These are phyloP conservation scores for Nannochloris sp. DNA, from an alignment of 139 green algal genomes.

Conservation along the genomic window DNA sequence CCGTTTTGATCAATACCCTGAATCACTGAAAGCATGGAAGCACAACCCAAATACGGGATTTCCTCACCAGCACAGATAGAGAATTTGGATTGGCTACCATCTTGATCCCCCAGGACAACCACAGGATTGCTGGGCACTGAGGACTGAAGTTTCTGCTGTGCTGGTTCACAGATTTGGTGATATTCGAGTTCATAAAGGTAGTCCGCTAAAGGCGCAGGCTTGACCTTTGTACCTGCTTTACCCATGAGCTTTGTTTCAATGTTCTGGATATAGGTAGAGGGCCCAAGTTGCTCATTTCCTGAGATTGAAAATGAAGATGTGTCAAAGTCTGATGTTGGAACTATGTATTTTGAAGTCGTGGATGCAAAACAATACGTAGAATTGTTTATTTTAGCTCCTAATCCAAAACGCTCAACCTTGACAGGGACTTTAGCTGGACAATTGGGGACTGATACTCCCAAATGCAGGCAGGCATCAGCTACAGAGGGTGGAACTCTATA, in stretches of 20 bases:
- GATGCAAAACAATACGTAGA: conserved; percentile 6
- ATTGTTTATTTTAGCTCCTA: neutral
- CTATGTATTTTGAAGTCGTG: conserved; percentile 11
- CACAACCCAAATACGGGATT: no score
- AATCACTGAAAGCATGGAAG: no score
- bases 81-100: no score
- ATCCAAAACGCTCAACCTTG: conserved; percentile 13
- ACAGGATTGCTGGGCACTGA: neutral
- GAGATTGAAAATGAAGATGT: conserved; percentile 16
- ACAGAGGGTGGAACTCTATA: conserved; percentile 28
- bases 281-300: neutral
- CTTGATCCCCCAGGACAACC: no score
- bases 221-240: neutral
- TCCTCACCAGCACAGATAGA: no score
- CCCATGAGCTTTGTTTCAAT: conserved; percentile 16
- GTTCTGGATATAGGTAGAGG: conserved; percentile 12
- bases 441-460: conserved; percentile 19
- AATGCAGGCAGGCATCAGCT: conserved; percentile 37
- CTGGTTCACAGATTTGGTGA: conserved; percentile 11
- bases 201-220: conserved; percentile 6
- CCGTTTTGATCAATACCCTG: no score
- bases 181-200: conserved; percentile 24
- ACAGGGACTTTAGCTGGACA: conserved; percentile 31
- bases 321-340: conserved; percentile 3
- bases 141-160: neutral